Evolutionary conservation across 2,329 filamentous ascomycete species (phyloP), one percentile per base, ranked within the genome.

Genomic region (Venturia oleaginea): DNA sequence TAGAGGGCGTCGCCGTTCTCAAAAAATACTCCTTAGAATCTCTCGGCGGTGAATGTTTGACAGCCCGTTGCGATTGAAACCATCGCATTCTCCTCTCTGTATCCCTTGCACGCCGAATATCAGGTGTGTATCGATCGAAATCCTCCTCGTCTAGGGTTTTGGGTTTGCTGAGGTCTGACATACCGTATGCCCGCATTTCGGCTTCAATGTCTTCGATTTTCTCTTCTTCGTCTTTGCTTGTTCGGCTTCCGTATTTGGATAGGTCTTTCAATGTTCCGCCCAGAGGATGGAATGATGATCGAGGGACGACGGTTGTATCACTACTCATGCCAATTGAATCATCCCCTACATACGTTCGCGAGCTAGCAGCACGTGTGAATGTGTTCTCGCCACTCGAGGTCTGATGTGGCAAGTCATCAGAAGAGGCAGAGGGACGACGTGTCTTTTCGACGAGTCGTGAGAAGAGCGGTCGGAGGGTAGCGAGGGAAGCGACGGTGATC

Each of bases 201-300:
- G 86, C 82, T 69, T 84, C 81, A 71, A 93, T 92, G 43, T 89
- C 84, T 64, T 86, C 79, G 65, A 81, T 82, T 80, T 93, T 93
- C 75, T 87, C 85, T n/a, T 88, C 83, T 75, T 87, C 85, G n/a
- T 88, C 83, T 27, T 60, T 42, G 30, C 51, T 34, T 8, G 1
- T 57, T 22, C 51, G 30, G 5, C 5, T n/a, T 7, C 34, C 30
- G 19, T 19, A 30, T 34, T 34, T 34, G 17, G 51, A 19, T 15
- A n/a, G n/a, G n/a, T n/a, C n/a, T n/a, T n/a, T n/a, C n/a, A n/a
- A n/a, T n/a, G n/a, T n/a, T n/a, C 3, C 10, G 5, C 17, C 30
- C 51, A 19, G 17, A 13, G 17, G 2, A 19, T 10, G 27, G 51
- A 22, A 4, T 1, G 19, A n/a, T n/a, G 51, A 57, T 15, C 5